Evolutionary conservation across 768 basidiomycete species (phyloP), one percentile per base, ranked within the genome.

Genomic region (Boletus rubescentipes): DNA sequence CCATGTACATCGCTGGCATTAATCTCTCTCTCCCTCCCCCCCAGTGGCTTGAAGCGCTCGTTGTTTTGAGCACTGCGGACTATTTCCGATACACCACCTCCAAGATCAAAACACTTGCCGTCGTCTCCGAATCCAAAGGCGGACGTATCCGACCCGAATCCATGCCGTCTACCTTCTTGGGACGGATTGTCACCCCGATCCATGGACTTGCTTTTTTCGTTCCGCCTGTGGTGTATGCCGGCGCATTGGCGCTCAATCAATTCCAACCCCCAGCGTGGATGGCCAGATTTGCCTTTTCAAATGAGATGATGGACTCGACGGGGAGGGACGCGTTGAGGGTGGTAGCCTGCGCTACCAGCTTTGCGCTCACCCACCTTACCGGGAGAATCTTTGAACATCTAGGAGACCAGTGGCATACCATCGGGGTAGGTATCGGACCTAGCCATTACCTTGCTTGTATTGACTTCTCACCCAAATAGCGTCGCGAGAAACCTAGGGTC

Each of bases 181-280:
- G 62, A n/a, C 58, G 59, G 35, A 40, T 67, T 51, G 35, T 69
- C 55, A 54, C 61, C 9, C 68, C 65, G 9, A 45, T 71, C 37
- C 71, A 69, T 16, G 53, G 39, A 11, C 29, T 62, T 2, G 62
- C 63, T 9, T 23, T 46, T 3, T 38, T 60, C 18, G 10, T 62
- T 30, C 55, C 64, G 1, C 68, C 72, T 6, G 10, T 64, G 14
- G 29, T 62, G 6, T 73, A 70, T 21, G 43, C 67, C 21, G 54
- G 50, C n/a, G 60, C 57, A 20, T 21, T 72, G 37, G 55, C 21
- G 1, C 40, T 64, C 37, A 71, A 68, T 38, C 31, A 57, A 16
- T 54, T 74, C 46, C 54, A 57, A 9, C 70, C 62, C 44, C 70
- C 72, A 1, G 49, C 47, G 11, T 75, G 74, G 73, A 60, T 72